These are phyloP conservation scores for Russula griseocarnosa DNA, from an alignment of 768 basidiomycete species.

Conservation along the genomic window DNA sequence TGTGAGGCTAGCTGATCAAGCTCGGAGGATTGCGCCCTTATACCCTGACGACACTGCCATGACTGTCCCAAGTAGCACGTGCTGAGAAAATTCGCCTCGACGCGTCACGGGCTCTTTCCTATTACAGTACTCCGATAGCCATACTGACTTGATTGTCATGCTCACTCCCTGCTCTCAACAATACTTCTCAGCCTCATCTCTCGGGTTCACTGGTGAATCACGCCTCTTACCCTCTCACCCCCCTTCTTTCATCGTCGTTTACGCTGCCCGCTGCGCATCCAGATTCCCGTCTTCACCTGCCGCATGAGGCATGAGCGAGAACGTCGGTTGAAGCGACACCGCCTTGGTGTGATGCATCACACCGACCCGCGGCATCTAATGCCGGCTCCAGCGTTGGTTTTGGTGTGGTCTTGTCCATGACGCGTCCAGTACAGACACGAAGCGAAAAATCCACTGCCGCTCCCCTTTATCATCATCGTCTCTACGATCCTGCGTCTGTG, in stretches of 20 bases:
- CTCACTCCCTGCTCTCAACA: slow-evolving; percentile 43
- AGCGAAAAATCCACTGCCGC: slow-evolving; percentile 49
- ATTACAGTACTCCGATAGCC: no score
- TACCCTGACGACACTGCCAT: no score
- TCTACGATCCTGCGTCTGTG: not conserved
- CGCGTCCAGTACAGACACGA: slow-evolving; percentile 64
- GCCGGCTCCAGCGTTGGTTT: slow-evolving; percentile 7
- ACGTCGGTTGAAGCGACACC: slow-evolving; percentile 72
- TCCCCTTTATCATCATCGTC: slow-evolving; percentile 26
- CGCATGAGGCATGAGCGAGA: slow-evolving; percentile 66
- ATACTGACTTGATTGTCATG: no score
- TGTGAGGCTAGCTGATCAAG: slow-evolving; percentile 7
- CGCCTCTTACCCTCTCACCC: slow-evolving; percentile 16
- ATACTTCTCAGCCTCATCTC: slow-evolving; percentile 69
- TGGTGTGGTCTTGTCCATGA: slow-evolving; percentile 33
- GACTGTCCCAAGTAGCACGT: slow-evolving; percentile 6
- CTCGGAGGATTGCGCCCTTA: slow-evolving; percentile 15
- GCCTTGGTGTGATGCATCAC: slow-evolving; percentile 32
- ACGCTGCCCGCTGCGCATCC: slow-evolving; percentile 18
- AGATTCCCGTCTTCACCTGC: slow-evolving; percentile 44
- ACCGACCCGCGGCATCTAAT: slow-evolving; percentile 60
- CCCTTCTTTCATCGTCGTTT: slow-evolving; percentile 28
- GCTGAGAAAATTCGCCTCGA: slow-evolving; percentile 15
- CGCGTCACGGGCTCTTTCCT: no score
- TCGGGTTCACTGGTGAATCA: slow-evolving; percentile 70